Evolutionary conservation across 139 green algal species (phyloP).

Genomic region (Spirogloea muscicola): DNA sequence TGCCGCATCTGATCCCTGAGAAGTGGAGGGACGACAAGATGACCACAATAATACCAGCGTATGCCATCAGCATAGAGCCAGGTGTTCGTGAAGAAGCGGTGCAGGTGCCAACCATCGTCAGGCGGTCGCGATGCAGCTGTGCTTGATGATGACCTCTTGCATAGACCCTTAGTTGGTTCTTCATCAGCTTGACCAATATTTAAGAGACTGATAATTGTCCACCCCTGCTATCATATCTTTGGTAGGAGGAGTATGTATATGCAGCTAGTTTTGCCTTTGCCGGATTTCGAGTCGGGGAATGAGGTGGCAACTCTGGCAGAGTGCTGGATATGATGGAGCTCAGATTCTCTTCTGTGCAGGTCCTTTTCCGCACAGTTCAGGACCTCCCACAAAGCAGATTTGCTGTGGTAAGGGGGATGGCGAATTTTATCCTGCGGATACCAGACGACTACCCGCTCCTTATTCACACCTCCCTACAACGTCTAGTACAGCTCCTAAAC

Average conservation of each 20-base stretch:
- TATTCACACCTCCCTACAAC: constrained; percentile 42
- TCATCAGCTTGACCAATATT: too few relatives aligned
- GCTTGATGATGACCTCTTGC: too few relatives aligned
- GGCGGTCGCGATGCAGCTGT: too few relatives aligned
- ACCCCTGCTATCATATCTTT: too few relatives aligned
- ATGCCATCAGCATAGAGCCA: constrained; percentile 56
- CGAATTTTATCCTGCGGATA: constrained; percentile 54
- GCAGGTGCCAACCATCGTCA: not conserved
- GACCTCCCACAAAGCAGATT: constrained; percentile 61
- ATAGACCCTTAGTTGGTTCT: too few relatives aligned
- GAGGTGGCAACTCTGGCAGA: too few relatives aligned
- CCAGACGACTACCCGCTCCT: constrained; percentile 69
- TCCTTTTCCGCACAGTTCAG: constrained; percentile 57
- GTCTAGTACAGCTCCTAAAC: constrained; percentile 44
- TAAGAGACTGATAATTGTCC: too few relatives aligned
- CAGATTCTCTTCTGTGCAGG: too few relatives aligned
- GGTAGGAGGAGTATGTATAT: too few relatives aligned
- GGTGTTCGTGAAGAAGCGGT: constrained; percentile 38
- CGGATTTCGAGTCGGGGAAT: too few relatives aligned
- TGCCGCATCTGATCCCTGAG: constrained; percentile 60
- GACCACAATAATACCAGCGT: constrained; percentile 56
- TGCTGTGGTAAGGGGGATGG: constrained; percentile 57
- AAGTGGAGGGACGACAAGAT: constrained; percentile 56
- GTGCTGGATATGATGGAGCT: too few relatives aligned
- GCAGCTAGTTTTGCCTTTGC: too few relatives aligned